Percentiles rank a stretch among this genome's conserved stretches.
Evolutionary conservation across 2,329 filamentous ascomycete species (phyloP).

Genomic region (Penicillium sp.): DNA sequence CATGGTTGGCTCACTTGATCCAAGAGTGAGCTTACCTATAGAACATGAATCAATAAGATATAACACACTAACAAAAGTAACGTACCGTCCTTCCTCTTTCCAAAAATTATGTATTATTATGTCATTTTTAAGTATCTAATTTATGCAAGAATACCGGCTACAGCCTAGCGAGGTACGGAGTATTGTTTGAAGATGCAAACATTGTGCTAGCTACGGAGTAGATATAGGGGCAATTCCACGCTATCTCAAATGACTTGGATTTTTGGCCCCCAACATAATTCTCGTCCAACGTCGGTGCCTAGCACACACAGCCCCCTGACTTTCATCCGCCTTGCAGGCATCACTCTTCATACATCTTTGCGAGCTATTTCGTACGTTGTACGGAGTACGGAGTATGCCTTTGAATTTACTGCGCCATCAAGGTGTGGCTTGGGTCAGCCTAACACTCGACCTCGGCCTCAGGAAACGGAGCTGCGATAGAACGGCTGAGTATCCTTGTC

Average conservation of each 20-base stretch:
- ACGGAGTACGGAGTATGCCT: background rate
- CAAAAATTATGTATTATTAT: background rate
- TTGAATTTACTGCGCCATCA: background rate
- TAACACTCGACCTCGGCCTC: background rate
- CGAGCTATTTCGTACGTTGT: background rate
- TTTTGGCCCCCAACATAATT: background rate
- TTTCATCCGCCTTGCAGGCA: background rate
- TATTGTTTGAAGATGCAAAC: background rate
- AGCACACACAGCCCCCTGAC: background rate
- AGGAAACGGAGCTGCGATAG: background rate
- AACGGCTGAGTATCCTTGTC: background rate
- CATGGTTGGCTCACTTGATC: background rate
- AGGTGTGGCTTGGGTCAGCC: background rate
- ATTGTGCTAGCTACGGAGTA: background rate
- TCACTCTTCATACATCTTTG: background rate
- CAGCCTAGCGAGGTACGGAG: too few relatives aligned
- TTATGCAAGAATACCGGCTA: background rate
- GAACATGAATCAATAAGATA: background rate
- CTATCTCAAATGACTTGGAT: background rate
- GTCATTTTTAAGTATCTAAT: background rate
- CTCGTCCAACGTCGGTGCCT: background rate
- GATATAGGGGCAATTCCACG: background rate
- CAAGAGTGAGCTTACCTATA: background rate
- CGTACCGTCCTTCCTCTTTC: background rate
- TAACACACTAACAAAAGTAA: background rate